phyloP scores from a whole-genome alignment of 805 yeast genomes.

The Myxozyma neotropica region DNA sequence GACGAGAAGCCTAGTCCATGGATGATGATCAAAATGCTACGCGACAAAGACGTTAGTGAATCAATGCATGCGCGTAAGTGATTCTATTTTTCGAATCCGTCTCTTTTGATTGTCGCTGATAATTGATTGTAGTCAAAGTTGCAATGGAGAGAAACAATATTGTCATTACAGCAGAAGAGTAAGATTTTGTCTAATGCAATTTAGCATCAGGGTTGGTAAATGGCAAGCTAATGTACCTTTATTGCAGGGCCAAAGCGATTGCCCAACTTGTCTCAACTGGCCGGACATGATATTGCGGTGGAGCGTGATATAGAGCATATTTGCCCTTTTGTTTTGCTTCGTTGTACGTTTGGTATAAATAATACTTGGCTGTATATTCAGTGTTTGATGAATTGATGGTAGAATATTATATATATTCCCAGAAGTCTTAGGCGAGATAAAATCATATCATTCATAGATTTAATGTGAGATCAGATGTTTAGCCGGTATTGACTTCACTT shows the following conservation, averaged over 20 bases:
- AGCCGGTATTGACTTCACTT: too few species aligned
- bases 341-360: too few species aligned
- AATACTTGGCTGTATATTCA: too few species aligned
- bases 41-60: slow-evolving; percentile 25
- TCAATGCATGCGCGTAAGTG: slow-evolving; percentile 21
- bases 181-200: not conserved
- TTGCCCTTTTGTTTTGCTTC: too few species aligned
- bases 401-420: too few species aligned
- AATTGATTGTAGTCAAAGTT: slow-evolving; percentile 5
- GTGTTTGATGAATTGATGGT: too few species aligned
- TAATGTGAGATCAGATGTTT: too few species aligned
- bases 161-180: slow-evolving; percentile 21
- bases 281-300: not conserved
- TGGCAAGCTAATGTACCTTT: not conserved
- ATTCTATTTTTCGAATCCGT: not conserved
- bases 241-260: slow-evolving; percentile 10
- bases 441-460: too few species aligned
- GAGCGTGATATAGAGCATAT: not conserved
- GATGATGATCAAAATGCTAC: slow-evolving; percentile 15
- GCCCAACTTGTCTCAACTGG: slow-evolving; percentile 5
- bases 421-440: too few species aligned
- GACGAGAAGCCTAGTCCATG: slow-evolving; percentile 11
- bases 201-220: not conserved
- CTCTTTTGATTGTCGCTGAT: not conserved
- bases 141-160: slow-evolving; percentile 21